These are phyloP conservation scores for Cerrena zonata DNA, from an alignment of 1,284 basidiomycete species.

Conservation along the genomic window DNA sequence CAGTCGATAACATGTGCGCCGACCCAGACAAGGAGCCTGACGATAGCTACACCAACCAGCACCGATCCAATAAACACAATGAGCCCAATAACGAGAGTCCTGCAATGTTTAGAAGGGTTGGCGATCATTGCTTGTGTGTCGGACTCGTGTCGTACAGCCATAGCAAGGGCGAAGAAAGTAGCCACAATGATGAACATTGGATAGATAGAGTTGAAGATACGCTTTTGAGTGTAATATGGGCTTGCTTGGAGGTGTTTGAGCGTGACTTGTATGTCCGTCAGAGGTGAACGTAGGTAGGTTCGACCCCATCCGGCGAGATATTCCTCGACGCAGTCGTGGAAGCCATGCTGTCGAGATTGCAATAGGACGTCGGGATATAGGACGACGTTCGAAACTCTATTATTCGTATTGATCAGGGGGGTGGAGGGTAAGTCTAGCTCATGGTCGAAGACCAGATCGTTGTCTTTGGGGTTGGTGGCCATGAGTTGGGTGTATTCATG, in stretches of 20 bases:
- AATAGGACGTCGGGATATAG: background rate
- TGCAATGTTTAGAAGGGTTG: background rate
- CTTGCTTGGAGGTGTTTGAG: background rate
- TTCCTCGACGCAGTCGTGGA: background rate
- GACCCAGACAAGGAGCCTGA: background rate
- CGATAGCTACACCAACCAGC: background rate
- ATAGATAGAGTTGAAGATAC: background rate
- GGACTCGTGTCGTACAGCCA: background rate
- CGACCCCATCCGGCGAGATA: background rate
- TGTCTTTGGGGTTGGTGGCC: background rate
- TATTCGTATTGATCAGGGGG: no score
- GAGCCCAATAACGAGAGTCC: background rate
- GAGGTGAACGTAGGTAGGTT: background rate
- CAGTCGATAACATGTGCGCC: background rate
- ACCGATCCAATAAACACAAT: background rate
- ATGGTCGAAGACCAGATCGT: background rate
- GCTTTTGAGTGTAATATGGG: background rate
- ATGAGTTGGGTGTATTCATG: background rate
- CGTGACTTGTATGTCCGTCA: background rate
- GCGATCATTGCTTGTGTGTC: background rate
- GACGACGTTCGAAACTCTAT: no score
- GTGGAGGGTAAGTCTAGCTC: no score
- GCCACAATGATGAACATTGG: constrained; percentile 1
- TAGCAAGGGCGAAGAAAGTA: background rate
- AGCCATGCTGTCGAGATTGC: background rate